phyloP scores from a whole-genome alignment of 345 rosid species.

The Microthlaspi erraticum region DNA sequence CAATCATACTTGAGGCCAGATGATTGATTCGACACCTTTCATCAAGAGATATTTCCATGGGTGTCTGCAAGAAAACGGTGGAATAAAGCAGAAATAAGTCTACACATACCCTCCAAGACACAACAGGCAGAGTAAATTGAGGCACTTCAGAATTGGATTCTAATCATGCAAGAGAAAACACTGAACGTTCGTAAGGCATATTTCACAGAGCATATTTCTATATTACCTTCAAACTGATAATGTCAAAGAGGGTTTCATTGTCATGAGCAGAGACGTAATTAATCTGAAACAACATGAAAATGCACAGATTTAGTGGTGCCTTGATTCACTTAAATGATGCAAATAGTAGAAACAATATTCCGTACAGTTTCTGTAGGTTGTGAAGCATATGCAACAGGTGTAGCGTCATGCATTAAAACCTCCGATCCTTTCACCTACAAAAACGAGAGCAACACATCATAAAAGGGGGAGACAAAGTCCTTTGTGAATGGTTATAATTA shows the following conservation, averaged over 20 bases:
- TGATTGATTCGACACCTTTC: conserved; percentile 91
- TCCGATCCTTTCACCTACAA: conserved; percentile 81
- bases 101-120: neutral
- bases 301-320: neutral
- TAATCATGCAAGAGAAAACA: conserved; percentile 15
- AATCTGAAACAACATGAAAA: conserved; percentile 53
- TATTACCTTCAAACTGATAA: conserved; percentile 81
- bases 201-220: conserved; percentile 9
- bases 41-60: conserved; percentile 69
- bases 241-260: conserved; percentile 93
- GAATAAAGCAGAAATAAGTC: conserved; percentile 33
- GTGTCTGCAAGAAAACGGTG: conserved; percentile 60
- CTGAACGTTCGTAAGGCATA: conserved; percentile 18
- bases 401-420: conserved; percentile 66
- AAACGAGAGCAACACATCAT: conserved; percentile 29
- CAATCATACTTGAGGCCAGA: conserved; percentile 81
- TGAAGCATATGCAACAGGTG: conserved; percentile 79
- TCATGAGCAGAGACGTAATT: conserved; percentile 98
- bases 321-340: conserved; percentile 22
- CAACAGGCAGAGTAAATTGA: too few species aligned
- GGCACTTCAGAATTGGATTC: too few species aligned
- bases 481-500: conserved; percentile 9
- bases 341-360: conserved; percentile 21
- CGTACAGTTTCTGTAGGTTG: conserved; percentile 79
- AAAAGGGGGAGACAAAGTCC: conserved; percentile 2